Base-by-base conservation (phyloP, 2,329 filamentous ascomycete species). In the Ophiostoma fasciatum region DNA sequence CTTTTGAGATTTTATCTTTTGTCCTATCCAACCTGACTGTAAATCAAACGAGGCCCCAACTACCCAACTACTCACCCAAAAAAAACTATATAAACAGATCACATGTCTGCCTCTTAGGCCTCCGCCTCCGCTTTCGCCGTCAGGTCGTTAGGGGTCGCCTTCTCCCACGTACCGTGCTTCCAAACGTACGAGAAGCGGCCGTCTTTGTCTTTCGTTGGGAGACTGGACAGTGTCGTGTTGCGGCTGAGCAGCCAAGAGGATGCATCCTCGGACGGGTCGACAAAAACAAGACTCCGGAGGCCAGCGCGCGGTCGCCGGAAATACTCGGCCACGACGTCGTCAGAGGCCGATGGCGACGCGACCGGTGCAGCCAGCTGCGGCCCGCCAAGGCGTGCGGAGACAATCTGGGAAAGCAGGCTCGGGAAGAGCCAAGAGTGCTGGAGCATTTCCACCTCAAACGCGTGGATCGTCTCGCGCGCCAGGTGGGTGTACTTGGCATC, bases 381-480 rank as follows among this genome's bases (percentile, higher is more conserved):
- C 3, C 76, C 68, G 0, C 85, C 85, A 4, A 93, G 57, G 40
- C 78, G 71, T 4, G 78, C 72, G 1, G 76, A 73, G 9, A 94
- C 82, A 3, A 96, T 73, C 0, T 71, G 71, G 4, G 74, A 71
- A 48, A 96, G 66, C 47, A 96, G 65, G 4, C 81, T 81, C 0
- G 82, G 78, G 57, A 92, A 96, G 3, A 96, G 66, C 66, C 90
- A 93, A 0, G 90, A 85, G 48, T 96, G 85, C 54, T 96, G 85
- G 50, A 92, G 65, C 46, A 94, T 76, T 59, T 98, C 90, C 0
- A 82, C 78, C 47, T 93, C 83, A 46, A 98, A 98, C 0, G 85
- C 83, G 41, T 75, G 74, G 42, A 87, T 74, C 0, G 84, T 90
- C 45, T 80, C 71, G 34, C 71, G 68, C 0, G 84, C 85, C 34